Conservation (phyloP, 768 basidiomycete genomes). For the Naganishia antarctica region DNA sequence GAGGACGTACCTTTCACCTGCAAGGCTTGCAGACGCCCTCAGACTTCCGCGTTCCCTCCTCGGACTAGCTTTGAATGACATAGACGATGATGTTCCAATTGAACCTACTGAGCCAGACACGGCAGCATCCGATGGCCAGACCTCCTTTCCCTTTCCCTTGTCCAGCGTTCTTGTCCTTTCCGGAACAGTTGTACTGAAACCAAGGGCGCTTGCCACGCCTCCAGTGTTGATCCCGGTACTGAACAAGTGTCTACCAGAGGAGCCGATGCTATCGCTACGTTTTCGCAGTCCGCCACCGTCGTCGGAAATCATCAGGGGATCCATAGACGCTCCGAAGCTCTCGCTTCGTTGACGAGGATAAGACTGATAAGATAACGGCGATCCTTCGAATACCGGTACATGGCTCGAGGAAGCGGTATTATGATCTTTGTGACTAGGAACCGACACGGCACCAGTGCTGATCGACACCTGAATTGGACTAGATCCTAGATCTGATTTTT, state of each 20-base stretch:
- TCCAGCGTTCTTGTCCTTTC: slow-evolving; percentile 1
- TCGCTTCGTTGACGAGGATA: slow-evolving; percentile 5
- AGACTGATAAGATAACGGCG: slow-evolving; percentile 2
- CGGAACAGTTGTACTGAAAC: not conserved
- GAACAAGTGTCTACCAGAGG: too few species aligned
- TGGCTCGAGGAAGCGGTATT: not conserved
- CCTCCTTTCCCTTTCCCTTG: slow-evolving; percentile 15
- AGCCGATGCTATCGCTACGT: slow-evolving; percentile 16
- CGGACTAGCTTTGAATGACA: slow-evolving; percentile 11
- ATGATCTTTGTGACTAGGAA: not conserved
- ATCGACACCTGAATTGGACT: not conserved
- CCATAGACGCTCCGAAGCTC: slow-evolving; percentile 8
- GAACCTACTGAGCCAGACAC: not conserved
- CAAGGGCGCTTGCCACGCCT: not conserved
- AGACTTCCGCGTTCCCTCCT: slow-evolving; percentile 2
- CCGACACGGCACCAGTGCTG: slow-evolving; percentile 1
- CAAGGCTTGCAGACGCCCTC: not conserved
- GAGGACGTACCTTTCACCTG: not conserved
- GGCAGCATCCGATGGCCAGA: slow-evolving; percentile 6
- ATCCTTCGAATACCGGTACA: slow-evolving; percentile 1
- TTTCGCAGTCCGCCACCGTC: not conserved
- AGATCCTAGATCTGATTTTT: slow-evolving; percentile 3
- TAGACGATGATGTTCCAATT: not conserved
- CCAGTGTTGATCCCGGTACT: too few species aligned
- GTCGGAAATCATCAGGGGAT: not conserved